Base-by-base conservation (phyloP, 352 stramenopile species). In the Blastocystis sp. region DNA sequence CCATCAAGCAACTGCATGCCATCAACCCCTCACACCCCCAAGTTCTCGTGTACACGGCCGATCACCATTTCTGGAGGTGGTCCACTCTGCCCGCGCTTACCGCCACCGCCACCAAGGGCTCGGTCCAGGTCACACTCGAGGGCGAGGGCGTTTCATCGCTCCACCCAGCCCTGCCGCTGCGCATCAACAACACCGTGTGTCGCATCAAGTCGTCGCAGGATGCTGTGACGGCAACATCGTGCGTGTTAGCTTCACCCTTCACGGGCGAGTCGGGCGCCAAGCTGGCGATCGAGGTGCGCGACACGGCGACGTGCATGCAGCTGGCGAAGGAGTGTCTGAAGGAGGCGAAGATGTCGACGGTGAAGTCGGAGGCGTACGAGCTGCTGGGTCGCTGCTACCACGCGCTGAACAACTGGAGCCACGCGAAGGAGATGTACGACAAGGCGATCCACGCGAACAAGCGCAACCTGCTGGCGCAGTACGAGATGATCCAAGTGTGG, bases 31-130 rank as follows among this genome's bases (percentile, higher is more conserved):
- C 35, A 24, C 51, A 85, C 51, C 74, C 74, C 4, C 41, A 70
- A 31, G 74, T 59, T 16, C 74, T 85, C 10, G 66, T 69, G 13
- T 85, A 85, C 51, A 85, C 66, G n/a, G 74, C 74, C 12, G 74
- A 85, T 24, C 74, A 85, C 74, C 50, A 62, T 19, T 85, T 85
- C 60, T 85, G 74, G 74, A 29, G 55, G 6, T 85, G 74, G 74
- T 3, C 35, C 4, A 3, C 74, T 16, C 26, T 67, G 33, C 26
- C 50, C 29, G 50, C 33, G 21, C 55, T 85, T 2, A 37, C 19
- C 21, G 74, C 29, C 4, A 31, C n/a, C 4, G 74, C 29, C 29
- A 9, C 33, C 6, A 24, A 69, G 35, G 33, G 55, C 51, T 59
- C 50, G 37, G 55, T 55, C 0, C 13, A 35, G 6, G 61, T 85